Percentiles rank a stretch among this genome's conserved stretches.
phyloP scores from a whole-genome alignment of 495 filamentous ascomycete species.

The Hyphodiscus hymeniophilus region DNA sequence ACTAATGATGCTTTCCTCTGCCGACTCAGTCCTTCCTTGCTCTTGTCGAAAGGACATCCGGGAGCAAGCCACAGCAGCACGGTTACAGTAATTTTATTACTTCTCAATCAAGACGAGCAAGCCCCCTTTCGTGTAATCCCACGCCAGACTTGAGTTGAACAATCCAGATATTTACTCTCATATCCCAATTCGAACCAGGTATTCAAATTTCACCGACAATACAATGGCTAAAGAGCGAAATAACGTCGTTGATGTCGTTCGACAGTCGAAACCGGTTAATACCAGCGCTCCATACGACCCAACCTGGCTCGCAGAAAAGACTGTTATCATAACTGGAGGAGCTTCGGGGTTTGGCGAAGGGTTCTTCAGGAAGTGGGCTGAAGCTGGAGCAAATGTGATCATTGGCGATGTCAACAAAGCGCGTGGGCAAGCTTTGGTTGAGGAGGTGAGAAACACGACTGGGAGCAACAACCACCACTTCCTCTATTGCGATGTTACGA shows the following conservation, averaged over 20 bases:
- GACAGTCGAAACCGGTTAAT: slow-evolving; percentile 31
- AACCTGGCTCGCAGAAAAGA: slow-evolving; percentile 28
- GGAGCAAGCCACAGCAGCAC: no score
- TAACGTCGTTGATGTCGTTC: slow-evolving; percentile 7
- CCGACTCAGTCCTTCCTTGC: no score
- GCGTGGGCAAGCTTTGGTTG: slow-evolving; percentile 29
- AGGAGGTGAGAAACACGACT: slow-evolving; percentile 23
- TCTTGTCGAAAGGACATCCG: no score
- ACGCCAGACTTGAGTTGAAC: no score
- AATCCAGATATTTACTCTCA: no score
- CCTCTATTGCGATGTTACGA: slow-evolving; percentile 46
- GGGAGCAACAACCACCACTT: slow-evolving; percentile 36
- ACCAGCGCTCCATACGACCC: slow-evolving; percentile 28
- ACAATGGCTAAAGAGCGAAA: slow-evolving; percentile 5
- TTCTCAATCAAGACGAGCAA: no score
- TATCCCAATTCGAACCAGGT: no score
- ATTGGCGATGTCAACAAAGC: slow-evolving; percentile 37
- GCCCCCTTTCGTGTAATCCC: no score
- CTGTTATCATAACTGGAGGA: slow-evolving; percentile 43
- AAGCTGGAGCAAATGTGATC: slow-evolving; percentile 34
- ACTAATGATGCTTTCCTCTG: no score
- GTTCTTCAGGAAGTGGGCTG: slow-evolving; percentile 35
- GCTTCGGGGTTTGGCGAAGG: slow-evolving; percentile 40
- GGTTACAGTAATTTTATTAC: no score
- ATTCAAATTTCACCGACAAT: no score